Evolutionary conservation across 176 grass and related monocot genomes (phyloP).

Genomic region (Zoysia japonica): DNA sequence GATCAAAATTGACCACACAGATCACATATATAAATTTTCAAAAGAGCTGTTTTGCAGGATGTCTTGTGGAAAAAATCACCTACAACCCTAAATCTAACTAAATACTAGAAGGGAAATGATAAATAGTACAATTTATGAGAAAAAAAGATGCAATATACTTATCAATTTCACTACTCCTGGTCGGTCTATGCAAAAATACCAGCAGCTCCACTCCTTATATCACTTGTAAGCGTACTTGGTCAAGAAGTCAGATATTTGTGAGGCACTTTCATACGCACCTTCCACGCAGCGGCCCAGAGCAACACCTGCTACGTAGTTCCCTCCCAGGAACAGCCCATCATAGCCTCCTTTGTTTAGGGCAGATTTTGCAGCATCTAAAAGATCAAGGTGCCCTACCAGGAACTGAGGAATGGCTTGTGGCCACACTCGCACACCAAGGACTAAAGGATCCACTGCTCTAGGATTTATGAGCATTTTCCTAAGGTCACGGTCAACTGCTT

Average conservation of each 20-base stretch:
- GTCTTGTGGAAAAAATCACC: not conserved
- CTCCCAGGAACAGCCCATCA: slow-evolving; percentile 76
- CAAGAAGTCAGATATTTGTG: slow-evolving; percentile 62
- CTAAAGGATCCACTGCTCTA: slow-evolving; percentile 63
- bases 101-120: not conserved
- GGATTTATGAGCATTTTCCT: slow-evolving; percentile 87
- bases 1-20: slow-evolving; percentile 18
- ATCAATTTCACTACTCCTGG: not conserved
- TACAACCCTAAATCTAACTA: slow-evolving; percentile 33
- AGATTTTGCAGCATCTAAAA: slow-evolving; percentile 63
- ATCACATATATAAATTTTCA: slow-evolving; percentile 14
- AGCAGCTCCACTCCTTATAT: slow-evolving; percentile 10
- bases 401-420: slow-evolving; percentile 94
- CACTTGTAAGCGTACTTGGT: slow-evolving; percentile 64
- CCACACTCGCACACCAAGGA: slow-evolving; percentile 80
- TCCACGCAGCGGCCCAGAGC: slow-evolving; percentile 84
- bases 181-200: slow-evolving; percentile 23
- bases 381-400: slow-evolving; percentile 77
- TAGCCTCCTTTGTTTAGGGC: slow-evolving; percentile 46
- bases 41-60: not conserved
- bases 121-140: slow-evolving; percentile 2
- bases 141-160: slow-evolving; percentile 9
- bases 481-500: slow-evolving; percentile 79
- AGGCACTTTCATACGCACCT: slow-evolving; percentile 78
- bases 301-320: slow-evolving; percentile 88